phyloP scores from a whole-genome alignment of 352 stramenopile species.

The Pythium phragmiticola region DNA sequence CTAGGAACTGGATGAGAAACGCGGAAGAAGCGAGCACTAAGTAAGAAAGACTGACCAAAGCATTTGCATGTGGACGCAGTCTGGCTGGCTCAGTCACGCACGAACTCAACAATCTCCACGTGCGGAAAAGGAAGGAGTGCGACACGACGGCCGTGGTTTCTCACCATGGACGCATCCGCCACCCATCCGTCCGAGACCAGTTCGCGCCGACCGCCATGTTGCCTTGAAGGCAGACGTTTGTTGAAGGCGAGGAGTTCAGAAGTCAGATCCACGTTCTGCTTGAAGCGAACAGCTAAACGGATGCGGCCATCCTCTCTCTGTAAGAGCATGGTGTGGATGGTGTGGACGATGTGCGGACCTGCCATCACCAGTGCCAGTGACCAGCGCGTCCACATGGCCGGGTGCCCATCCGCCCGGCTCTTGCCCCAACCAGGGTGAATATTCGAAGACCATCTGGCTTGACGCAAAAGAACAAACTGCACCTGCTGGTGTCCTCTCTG shows the following conservation, averaged over 20 bases:
- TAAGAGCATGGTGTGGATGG: not conserved
- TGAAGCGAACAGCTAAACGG: not conserved
- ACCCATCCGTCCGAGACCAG: not conserved
- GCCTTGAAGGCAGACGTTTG: not conserved
- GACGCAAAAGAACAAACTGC: not conserved
- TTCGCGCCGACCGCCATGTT: not conserved
- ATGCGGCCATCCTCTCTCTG: not conserved
- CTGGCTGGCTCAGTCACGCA: too few species aligned
- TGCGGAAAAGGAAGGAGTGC: too few species aligned
- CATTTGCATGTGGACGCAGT: too few species aligned
- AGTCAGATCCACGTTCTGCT: not conserved
- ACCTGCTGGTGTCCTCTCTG: not conserved
- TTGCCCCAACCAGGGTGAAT: not conserved
- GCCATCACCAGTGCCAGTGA: not conserved
- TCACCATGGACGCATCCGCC: too few species aligned
- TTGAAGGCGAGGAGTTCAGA: constrained; percentile 6
- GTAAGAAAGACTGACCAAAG: too few species aligned
- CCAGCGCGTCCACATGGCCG: constrained; percentile 2
- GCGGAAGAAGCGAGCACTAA: too few species aligned
- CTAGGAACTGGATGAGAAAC: not conserved
- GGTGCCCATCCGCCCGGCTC: not conserved
- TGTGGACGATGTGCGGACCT: not conserved
- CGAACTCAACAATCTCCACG: too few species aligned
- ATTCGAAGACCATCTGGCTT: constrained; percentile 1
- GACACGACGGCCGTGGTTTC: too few species aligned